Conservation (phyloP, 441 rosid genomes). For the Arabidopsis lyrata region DNA sequence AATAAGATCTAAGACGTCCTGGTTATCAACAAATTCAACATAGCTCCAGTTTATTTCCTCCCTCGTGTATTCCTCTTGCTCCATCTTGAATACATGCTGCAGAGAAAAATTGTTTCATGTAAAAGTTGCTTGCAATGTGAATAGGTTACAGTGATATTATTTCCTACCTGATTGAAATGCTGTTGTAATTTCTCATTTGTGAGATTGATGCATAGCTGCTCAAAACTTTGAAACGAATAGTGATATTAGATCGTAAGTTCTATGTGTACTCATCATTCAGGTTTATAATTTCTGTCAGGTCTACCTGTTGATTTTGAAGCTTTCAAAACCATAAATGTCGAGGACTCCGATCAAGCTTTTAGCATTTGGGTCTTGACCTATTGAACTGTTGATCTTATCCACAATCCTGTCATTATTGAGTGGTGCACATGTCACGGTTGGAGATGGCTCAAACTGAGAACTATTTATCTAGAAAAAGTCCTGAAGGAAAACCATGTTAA, state of each 20-base stretch:
- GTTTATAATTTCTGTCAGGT: conserved; percentile 13
- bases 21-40: conserved; percentile 76
- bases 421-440: conserved; percentile 21
- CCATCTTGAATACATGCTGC: conserved; percentile 71
- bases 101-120: conserved; percentile 27
- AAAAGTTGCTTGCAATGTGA: conserved; percentile 21
- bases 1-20: conserved; percentile 75
- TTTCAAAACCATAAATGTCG: conserved; percentile 65
- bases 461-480: conserved; percentile 17
- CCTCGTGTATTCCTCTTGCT: conserved; percentile 62
- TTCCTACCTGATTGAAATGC: conserved; percentile 60
- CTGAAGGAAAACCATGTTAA: conserved; percentile 3
- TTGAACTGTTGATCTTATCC: conserved; percentile 61
- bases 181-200: conserved; percentile 68
- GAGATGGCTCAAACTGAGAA: conserved; percentile 17
- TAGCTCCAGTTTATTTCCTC: conserved; percentile 81
- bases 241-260: conserved; percentile 30
- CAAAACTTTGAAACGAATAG: conserved; percentile 49
- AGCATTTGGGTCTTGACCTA: conserved; percentile 62
- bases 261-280: conserved; percentile 12
- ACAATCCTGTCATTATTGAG: conserved; percentile 54
- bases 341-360: conserved; percentile 60
- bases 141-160: conserved; percentile 1
- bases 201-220: conserved; percentile 64
- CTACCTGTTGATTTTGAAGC: conserved; percentile 64